phyloP scores from a whole-genome alignment of 176 grass and related monocot genomes.

The Hsuehochloa calcarea region DNA sequence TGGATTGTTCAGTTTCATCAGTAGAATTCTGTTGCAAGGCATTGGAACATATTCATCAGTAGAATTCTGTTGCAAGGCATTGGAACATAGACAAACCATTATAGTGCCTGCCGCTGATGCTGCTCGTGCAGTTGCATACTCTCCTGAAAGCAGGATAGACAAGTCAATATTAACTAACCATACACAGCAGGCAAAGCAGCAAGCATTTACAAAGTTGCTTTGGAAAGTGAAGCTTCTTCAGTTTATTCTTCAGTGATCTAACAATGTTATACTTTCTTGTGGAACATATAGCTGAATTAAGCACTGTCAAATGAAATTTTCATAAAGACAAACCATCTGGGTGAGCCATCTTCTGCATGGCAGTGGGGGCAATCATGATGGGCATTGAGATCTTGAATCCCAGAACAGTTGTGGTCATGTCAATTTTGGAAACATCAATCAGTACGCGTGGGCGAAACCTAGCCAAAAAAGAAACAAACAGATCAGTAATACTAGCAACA shows the following conservation, averaged over 20 bases:
- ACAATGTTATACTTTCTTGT: not conserved
- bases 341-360: conserved; percentile 97
- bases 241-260: not conserved
- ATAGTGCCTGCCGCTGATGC: conserved; percentile 80
- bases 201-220: not conserved
- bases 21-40: not conserved
- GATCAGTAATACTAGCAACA: not conserved
- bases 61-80: not conserved
- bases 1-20: not conserved
- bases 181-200: not conserved
- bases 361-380: conserved; percentile 92
- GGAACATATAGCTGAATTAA: not conserved
- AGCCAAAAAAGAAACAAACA: not conserved
- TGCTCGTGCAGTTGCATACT: conserved; percentile 83
- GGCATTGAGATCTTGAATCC: conserved; percentile 99
- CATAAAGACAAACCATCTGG: conserved; percentile 60
- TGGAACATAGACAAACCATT: conserved; percentile 57
- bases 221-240: not conserved
- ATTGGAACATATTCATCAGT: not conserved
- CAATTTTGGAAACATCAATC: conserved; percentile 90
- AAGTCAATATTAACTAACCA: conserved; percentile 9
- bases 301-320: not conserved
- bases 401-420: conserved; percentile 78
- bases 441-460: conserved; percentile 98
- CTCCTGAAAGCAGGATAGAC: conserved; percentile 53